phyloP scores from a whole-genome alignment of 192 early-diverging fungal species.

The Cetraspora pellucida region DNA sequence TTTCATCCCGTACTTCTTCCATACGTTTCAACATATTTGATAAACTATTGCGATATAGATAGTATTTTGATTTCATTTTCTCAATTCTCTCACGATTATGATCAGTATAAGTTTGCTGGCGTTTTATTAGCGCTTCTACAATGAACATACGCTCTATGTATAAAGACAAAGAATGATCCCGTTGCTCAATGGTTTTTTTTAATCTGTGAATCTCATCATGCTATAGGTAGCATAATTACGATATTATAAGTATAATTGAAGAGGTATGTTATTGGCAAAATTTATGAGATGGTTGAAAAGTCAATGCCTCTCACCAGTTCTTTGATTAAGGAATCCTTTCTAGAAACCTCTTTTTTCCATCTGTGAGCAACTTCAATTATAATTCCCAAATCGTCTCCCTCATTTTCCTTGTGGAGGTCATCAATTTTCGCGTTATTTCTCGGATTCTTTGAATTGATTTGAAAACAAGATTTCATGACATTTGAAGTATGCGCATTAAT shows the following conservation, averaged over 20 bases:
- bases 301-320: slow-evolving; percentile 4
- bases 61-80: slow-evolving; percentile 25
- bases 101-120: neutral
- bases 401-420: neutral
- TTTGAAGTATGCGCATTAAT: too few species aligned
- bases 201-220: neutral
- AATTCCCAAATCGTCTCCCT: slow-evolving; percentile 3
- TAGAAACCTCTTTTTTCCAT: slow-evolving; percentile 11
- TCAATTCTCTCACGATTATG: slow-evolving; percentile 16
- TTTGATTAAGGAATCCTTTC: neutral
- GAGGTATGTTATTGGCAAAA: too few species aligned
- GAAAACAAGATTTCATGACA: too few species aligned
- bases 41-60: slow-evolving; percentile 1
- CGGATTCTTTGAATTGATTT: neutral
- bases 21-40: slow-evolving; percentile 16
- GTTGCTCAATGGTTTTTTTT: neutral
- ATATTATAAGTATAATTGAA: neutral
- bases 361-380: neutral
- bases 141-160: slow-evolving; percentile 22
- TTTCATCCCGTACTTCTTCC: slow-evolving; percentile 1
- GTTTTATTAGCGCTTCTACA: slow-evolving; percentile 18
- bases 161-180: neutral
- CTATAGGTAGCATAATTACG: neutral
- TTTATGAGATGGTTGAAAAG: too few species aligned
- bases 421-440: neutral